Base-by-base conservation (phyloP, 1,284 basidiomycete species). In the Cutaneotrichosporon curvatum region DNA sequence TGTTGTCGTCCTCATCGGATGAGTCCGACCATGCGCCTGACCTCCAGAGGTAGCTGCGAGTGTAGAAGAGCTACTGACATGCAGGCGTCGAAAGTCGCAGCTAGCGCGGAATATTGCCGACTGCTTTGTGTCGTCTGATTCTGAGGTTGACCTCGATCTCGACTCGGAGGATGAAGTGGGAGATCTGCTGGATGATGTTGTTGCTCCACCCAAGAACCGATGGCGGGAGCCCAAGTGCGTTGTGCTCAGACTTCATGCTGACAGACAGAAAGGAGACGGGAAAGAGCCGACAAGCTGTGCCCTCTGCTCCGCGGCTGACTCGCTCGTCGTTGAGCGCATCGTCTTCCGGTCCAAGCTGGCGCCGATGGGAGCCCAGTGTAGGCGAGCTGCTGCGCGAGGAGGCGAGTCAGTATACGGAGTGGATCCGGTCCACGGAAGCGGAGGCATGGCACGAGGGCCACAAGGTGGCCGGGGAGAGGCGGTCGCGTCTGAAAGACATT, bases 121-220 rank as follows among this genome's bases (percentile, higher is more conserved):
- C 31, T 53, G 49, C 30, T 40, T 58, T 9, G 55, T 55, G n/a
- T 49, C 41, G 1, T 58, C 57, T 10, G 55, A 58, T 15, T 43
- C 50, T 19, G 53, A 51, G 16, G 15, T 48, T n/a, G 54, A 56
- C 31, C 16, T 37, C 8, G 55, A 53, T n/a, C 15, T 55, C 10
- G 58, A 60, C 30, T 61, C 60, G 1, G 65, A 67, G 35, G 63
- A 62, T 43, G 63, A 65, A 38, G 56, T 63, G 16, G 45, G 46
- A 43, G 52, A 48, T 23, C 37, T 54, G 18, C 40, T 54, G 14
- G 52, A 35, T 9, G 45, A 20, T 2, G 8, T 21, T 5, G 33
- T 22, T 16, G 18, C 11, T 1, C 14, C 35, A 5, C 16, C 23
- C 35, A 46, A 46, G 40, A 30, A 20, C 53, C 50, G 19, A 15